A percentile compares a stretch with the other conserved stretches of the same genome.
Evolutionary conservation across 805 yeast genomes (phyloP).

Genomic region (Kluyveromyces starmeri): DNA sequence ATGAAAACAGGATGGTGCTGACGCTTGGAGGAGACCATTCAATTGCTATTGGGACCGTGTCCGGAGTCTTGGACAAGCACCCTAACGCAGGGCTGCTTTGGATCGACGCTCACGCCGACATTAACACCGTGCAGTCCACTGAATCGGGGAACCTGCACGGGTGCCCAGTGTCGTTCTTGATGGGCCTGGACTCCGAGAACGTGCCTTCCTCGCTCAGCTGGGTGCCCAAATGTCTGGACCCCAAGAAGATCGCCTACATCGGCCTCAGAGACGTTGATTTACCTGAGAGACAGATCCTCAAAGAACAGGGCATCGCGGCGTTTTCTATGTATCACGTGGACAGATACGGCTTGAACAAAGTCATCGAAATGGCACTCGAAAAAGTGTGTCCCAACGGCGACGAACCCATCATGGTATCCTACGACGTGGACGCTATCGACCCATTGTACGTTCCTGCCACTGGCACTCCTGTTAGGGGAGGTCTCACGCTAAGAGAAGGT

Average conservation of each 20-base stretch:
- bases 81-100: conserved; percentile 88
- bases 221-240: conserved; percentile 62
- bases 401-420: conserved; percentile 79
- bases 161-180: conserved; percentile 85
- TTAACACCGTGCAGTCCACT: conserved; percentile 79
- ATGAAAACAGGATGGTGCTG: conserved; percentile 51
- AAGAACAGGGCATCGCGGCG: conserved; percentile 66
- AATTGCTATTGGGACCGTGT: conserved; percentile 85
- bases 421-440: conserved; percentile 95
- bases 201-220: conserved; percentile 67
- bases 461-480: conserved; percentile 97
- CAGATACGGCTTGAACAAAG: conserved; percentile 84
- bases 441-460: conserved; percentile 93
- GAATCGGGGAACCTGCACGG: conserved; percentile 92
- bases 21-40: conserved; percentile 97
- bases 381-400: conserved; percentile 62
- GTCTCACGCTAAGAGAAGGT: conserved; percentile 89
- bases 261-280: conserved; percentile 90
- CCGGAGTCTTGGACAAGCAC: conserved; percentile 67
- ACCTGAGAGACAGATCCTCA: conserved; percentile 70
- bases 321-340: conserved; percentile 95
- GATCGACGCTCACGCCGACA: conserved; percentile 98
- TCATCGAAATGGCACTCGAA: conserved; percentile 83
- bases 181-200: conserved; percentile 64
- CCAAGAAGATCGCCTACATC: conserved; percentile 75